These are phyloP conservation scores for Phytopythium vexans DNA, from an alignment of 352 stramenopile genomes.

Conservation along the genomic window DNA sequence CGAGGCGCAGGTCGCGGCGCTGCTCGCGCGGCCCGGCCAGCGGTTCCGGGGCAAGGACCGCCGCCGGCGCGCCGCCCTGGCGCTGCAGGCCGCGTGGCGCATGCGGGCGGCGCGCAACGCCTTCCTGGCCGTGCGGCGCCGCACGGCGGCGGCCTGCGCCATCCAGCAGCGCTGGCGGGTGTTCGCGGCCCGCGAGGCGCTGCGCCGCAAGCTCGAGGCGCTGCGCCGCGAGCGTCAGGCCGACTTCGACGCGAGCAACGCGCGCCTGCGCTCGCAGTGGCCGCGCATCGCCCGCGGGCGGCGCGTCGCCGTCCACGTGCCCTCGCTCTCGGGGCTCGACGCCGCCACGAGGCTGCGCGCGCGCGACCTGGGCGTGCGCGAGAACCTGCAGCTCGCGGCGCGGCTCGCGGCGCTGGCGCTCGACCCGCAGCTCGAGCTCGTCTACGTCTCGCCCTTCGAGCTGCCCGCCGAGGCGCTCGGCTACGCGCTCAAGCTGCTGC, in stretches of 20 bases:
- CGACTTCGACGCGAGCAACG: constrained; percentile 49
- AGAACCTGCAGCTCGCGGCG: constrained; percentile 80
- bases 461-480: constrained; percentile 68
- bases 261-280: constrained; percentile 48
- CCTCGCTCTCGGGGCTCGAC: constrained; percentile 66
- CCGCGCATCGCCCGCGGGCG: constrained; percentile 36
- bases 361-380: constrained; percentile 65
- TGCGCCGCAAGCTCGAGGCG: constrained; percentile 34
- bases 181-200: constrained; percentile 35
- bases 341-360: constrained; percentile 59
- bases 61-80: constrained; percentile 55
- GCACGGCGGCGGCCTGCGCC: constrained; percentile 34
- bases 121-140: constrained; percentile 41
- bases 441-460: constrained; percentile 88
- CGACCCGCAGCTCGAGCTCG: constrained; percentile 76
- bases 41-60: constrained; percentile 76
- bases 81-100: constrained; percentile 67
- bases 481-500: constrained; percentile 85
- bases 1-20: constrained; percentile 74
- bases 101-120: constrained; percentile 50
- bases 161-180: constrained; percentile 67
- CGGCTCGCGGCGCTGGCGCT: constrained; percentile 54
- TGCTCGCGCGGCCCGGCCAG: constrained; percentile 65
- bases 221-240: constrained; percentile 32
- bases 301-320: constrained; percentile 78